A percentile compares a stretch with the other conserved stretches of the same genome.
Conservation (phyloP, 768 basidiomycete genomes). For the Solioccasus polychromus region DNA sequence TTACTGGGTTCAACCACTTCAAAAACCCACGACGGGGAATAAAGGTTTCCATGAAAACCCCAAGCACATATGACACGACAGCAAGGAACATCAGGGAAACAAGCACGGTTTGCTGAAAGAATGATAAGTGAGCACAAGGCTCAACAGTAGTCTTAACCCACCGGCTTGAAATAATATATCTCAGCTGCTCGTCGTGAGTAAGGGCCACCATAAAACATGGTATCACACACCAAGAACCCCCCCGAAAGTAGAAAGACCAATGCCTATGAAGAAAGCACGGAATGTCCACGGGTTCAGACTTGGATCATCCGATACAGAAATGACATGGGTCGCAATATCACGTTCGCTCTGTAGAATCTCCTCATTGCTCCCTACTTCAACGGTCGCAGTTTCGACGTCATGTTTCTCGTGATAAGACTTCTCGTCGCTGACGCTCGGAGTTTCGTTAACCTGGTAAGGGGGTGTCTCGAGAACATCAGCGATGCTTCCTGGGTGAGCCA, state of each 20-base stretch:
- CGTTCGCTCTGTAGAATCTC: conserved; percentile 39
- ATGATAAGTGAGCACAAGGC: not conserved
- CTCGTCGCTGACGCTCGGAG: conserved; percentile 8
- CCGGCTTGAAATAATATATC: conserved; percentile 62
- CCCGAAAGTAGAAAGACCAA: conserved; percentile 51
- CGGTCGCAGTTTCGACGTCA: conserved; percentile 19
- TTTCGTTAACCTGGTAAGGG: no score
- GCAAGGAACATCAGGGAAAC: conserved; percentile 56
- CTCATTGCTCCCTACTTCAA: conserved; percentile 32
- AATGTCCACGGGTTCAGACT: conserved; percentile 34
- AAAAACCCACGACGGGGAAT: conserved; percentile 46
- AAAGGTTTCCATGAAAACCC: conserved; percentile 41
- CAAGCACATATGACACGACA: conserved; percentile 49
- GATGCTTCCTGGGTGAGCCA: conserved; percentile 6
- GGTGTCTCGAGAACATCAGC: conserved; percentile 1
- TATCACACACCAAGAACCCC: conserved; percentile 47
- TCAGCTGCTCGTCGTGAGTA: conserved; percentile 36
- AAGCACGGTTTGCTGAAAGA: conserved; percentile 44
- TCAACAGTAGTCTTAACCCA: conserved; percentile 15
- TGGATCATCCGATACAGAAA: no score
- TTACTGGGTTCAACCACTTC: conserved; percentile 50
- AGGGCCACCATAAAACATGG: not conserved
- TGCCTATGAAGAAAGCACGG: conserved; percentile 51
- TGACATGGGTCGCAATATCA: conserved; percentile 46
- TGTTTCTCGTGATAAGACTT: conserved; percentile 6